Base-by-base conservation (phyloP, 148 eudicot species). In the Persicaria maculosa region DNA sequence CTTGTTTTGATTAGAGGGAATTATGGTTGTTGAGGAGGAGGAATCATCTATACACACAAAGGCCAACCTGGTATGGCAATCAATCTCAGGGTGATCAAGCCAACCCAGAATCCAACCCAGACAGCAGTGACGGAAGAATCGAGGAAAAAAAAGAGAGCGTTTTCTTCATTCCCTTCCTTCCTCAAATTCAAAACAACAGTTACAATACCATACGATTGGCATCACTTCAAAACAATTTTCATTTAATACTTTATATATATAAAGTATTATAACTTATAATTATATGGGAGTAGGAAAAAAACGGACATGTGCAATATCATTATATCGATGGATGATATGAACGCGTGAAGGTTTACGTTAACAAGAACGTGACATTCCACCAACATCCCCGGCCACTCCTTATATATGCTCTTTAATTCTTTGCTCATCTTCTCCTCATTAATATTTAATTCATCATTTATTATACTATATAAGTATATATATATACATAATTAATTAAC, bases 291-390 rank as follows among this genome's bases (percentile, higher is more conserved):
- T n/a, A 36, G n/a, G 68, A 64, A 31, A 64, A 48, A 48, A 64
- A 64, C 3, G 68, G 44, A 36, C 68, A 64, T 64, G 68, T 64
- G 68, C 68, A 64, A 64, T 64, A 36, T 64, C 16, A 64, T 64
- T 1, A 62, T 62, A 62, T 62, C 68, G 16, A 62, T 11, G 44
- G 16, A 62, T 11, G 44, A 62, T 25, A 62, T 64, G 68, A 64
- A 64, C 44, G 44, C 68, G 12, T 36, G 68, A 64, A 64, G 68
- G 8, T 36, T 4, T 64, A 64, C 68, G 68, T 36, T 44, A 36
- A 64, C n/a, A 16, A 64, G 17, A 64, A 64, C 44, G 68, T 64
- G 68, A 64, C 68, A 64, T 64, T 64, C 68, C 68, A 64, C 68
- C 68, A 64, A 64, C 68, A 64, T 64, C 68, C 68, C 68, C 40